Percentiles rank a stretch among this genome's conserved stretches.
phyloP scores from a whole-genome alignment of 148 eudicot genomes.

The Linanthus parryae region DNA sequence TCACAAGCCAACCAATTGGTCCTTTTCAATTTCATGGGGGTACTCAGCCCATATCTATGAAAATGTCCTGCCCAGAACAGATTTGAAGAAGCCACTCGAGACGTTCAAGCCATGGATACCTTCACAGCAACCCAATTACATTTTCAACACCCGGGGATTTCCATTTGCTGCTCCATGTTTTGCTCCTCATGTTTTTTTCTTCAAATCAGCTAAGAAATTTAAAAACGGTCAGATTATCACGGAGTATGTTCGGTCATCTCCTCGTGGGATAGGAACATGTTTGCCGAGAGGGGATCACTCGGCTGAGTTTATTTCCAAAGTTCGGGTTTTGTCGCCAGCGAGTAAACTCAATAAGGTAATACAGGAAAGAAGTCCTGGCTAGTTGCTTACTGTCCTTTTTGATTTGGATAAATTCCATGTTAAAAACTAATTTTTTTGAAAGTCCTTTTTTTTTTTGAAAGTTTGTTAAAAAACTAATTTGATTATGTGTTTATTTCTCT shows the following conservation, averaged over 20 bases:
- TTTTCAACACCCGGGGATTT: conserved; percentile 27
- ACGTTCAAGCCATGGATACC: conserved; percentile 32
- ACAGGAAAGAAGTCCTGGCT: no score
- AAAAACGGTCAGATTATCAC: conserved; percentile 15
- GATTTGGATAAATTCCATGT: no score
- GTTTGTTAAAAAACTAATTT: no score
- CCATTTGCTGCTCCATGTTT: conserved; percentile 25
- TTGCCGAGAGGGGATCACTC: background rate
- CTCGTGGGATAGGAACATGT: conserved; percentile 14
- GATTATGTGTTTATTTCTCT: no score
- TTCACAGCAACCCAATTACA: conserved; percentile 15
- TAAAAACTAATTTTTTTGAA: no score
- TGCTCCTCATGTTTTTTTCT: conserved; percentile 34
- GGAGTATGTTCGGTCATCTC: conserved; percentile 17
- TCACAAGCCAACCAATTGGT: conserved; percentile 21
- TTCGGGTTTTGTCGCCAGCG: conserved; percentile 32
- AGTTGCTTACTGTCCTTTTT: no score
- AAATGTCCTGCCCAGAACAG: conserved; percentile 19
- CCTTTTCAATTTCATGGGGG: conserved; percentile 41
- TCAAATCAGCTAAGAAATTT: conserved; percentile 16
- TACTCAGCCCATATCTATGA: conserved; percentile 34
- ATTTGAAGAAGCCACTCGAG: conserved; percentile 28
- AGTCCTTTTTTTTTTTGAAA: no score
- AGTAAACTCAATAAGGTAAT: conserved; percentile 31
- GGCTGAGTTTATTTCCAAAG: conserved; percentile 16